These are phyloP conservation scores for Hymenoscyphus repandus DNA, from an alignment of 2,329 filamentous ascomycete genomes.

Conservation along the genomic window DNA sequence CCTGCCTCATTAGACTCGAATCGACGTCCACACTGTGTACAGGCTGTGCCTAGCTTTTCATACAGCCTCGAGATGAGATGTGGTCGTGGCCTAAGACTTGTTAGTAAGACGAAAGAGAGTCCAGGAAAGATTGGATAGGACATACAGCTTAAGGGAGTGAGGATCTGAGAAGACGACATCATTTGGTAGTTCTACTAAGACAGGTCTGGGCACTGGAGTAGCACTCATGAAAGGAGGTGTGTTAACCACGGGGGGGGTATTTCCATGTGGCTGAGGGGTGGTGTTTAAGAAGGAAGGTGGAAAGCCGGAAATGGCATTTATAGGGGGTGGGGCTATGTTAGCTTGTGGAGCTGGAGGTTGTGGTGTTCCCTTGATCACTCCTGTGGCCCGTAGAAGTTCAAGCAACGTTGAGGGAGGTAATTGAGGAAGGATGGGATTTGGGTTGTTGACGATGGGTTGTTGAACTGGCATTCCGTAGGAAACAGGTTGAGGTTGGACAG, in stretches of 20 bases:
- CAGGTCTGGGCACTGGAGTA: conserved; percentile 22
- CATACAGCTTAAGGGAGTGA: conserved; percentile 69
- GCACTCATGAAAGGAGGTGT: conserved; percentile 29
- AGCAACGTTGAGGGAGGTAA: conserved; percentile 45
- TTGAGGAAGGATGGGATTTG: conserved; percentile 27
- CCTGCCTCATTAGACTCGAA: conserved; percentile 76
- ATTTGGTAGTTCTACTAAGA: conserved; percentile 31
- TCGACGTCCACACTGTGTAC: conserved; percentile 83
- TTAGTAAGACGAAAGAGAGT: conserved; percentile 13
- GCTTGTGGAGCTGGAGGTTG: conserved; percentile 35
- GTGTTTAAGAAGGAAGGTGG: conserved; percentile 28
- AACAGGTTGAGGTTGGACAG: conserved; percentile 24
- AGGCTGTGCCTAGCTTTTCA: conserved; percentile 78
- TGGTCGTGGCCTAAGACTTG: conserved; percentile 56
- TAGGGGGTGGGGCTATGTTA: conserved; percentile 35
- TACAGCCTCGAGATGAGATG: conserved; percentile 71
- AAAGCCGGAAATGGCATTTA: conserved; percentile 36
- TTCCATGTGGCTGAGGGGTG: conserved; percentile 15
- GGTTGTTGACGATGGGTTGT: background rate
- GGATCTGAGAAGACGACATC: conserved; percentile 55
- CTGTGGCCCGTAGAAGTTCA: conserved; percentile 62
- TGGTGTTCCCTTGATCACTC: conserved; percentile 50
- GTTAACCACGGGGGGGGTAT: conserved; percentile 2
- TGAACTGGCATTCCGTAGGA: background rate
- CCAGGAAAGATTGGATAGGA: conserved; percentile 12